Evolutionary conservation across 140 eudicot species (phyloP), one percentile per base, ranked within the genome.

Genomic region (Stevia rebaudiana): DNA sequence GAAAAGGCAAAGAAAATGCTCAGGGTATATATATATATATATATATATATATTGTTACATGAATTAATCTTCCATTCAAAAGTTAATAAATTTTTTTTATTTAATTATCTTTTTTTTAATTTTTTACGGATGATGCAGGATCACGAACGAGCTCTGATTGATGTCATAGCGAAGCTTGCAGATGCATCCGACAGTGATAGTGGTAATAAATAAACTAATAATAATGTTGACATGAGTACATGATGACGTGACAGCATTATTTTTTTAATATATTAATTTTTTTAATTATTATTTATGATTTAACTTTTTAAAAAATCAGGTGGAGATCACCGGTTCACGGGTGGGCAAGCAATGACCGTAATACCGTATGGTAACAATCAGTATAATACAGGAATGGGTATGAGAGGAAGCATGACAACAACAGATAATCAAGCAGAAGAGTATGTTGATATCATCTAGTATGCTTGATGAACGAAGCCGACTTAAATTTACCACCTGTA

Each of bases 1-100:
- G 87, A 79, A 53, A 88, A 85, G 74, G 98, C 96, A 40, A 92
- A 92, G 84, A 88, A 83, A 67, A 73, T 88, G 92, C 87, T 88
- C 13, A 88, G 83, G 95, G 98, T 91, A 53, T 28, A 2, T 28
- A n/a, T n/a, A n/a, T n/a, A n/a, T n/a, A n/a, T n/a, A 28, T 55
- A 30, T 55, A n/a, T 91, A 53, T 28, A 2, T 28, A 28, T 55
- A 30, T 55, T 6, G 3, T 63, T 61, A 21, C 44, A 48, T 31
- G 49, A 24, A 31, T 30, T 33, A 24, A 51, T 52, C 13, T 41
- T 51, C 3, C 8, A 39, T 3, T 15, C 48, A 31, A 63, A 42
- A 36, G 2, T 37, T 37, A 33, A 15, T 77, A 17, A 40, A 30
- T 24, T 18, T 30, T 63, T 47, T 50, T 37, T 4, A 28, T 50